Base-by-base conservation (phyloP, 352 stramenopile species). In the Phytophthora sansomeana region DNA sequence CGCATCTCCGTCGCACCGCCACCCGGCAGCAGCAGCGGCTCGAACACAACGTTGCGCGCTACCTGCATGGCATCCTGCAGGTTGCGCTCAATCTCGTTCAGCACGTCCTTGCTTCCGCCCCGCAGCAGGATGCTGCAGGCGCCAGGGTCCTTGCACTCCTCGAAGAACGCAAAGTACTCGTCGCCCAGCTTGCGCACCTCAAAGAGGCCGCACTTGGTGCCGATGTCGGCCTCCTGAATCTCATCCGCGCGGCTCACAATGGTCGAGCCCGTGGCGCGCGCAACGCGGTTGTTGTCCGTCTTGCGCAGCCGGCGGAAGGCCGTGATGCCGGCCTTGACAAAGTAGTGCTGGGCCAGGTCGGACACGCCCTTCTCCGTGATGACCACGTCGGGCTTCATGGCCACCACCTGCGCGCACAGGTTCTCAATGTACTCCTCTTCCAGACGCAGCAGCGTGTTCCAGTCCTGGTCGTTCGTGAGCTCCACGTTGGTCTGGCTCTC, bases 361-460 rank as follows among this genome's bases (percentile, higher is more conserved):
- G 91, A 98, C 11, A 99, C 97, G 51, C 98, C 98, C 84, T 99
- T 99, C 87, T 99, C 98, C 24, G 98, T 99, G 74, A 99, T 98
- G 46, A 99, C 97, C 81, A 99, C 96, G 79, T 99, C 98, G 3
- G 98, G 98, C 79, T 99, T 98, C 81, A 98, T 96, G 0, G 96
- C 96, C 50, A 99, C 98, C 58, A 99, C 98, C 81, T 99, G 95
- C 28, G 97, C 96, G 70, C 97, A 99, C 70, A 99, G 93, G 72
- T 99, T 98, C 83, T 99, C 96, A 63, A 99, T 98, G 89, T 99
- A 99, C 77, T 99, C 98, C 78, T 99, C 98, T 79, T 99, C 98
- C 56, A 99, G 93, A 58, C 97, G 93, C 59, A 99, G 85, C 61
- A 99, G 87, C 46, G 92, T 97, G 86, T 99, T 99, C 95, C 96